Percentiles rank a stretch among this genome's conserved stretches.
Evolutionary conservation across 2,329 filamentous ascomycete species (phyloP).

Genomic region (Fusarium foetens): DNA sequence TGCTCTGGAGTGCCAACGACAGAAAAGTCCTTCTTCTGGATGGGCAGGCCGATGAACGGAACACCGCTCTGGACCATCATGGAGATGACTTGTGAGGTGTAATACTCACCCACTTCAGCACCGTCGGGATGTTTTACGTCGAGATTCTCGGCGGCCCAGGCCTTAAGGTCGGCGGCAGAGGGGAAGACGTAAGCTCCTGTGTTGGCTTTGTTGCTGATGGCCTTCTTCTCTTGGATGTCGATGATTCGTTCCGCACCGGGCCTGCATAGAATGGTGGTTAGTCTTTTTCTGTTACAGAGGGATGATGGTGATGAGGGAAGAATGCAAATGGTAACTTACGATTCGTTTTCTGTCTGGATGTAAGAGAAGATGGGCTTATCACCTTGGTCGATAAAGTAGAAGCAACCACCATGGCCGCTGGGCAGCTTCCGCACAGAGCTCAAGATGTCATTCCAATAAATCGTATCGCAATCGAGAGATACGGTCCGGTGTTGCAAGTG

Average conservation of each 20-base stretch:
- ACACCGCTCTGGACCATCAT: not conserved
- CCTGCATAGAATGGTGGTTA: not conserved
- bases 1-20: not conserved
- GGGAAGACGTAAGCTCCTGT: not conserved
- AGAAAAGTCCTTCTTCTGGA: not conserved
- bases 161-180: not conserved
- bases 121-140: not conserved
- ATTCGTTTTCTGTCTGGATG: not conserved
- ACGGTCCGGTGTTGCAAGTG: not conserved
- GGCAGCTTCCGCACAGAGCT: not conserved
- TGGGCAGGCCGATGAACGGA: not conserved
- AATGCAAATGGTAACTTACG: not conserved
- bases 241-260: not conserved
- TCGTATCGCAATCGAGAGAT: not conserved
- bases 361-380: not conserved
- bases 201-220: not conserved
- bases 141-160: not conserved
- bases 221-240: slow-evolving; percentile 1
- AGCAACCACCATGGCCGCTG: not conserved
- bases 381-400: not conserved
- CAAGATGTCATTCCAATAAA: not conserved
- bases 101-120: not conserved
- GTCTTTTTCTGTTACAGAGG: not conserved
- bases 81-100: not conserved
- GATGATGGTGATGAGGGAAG: not conserved